These are phyloP conservation scores for Escovopsis sp. DNA, from an alignment of 2,329 filamentous ascomycete genomes.

Conservation along the genomic window DNA sequence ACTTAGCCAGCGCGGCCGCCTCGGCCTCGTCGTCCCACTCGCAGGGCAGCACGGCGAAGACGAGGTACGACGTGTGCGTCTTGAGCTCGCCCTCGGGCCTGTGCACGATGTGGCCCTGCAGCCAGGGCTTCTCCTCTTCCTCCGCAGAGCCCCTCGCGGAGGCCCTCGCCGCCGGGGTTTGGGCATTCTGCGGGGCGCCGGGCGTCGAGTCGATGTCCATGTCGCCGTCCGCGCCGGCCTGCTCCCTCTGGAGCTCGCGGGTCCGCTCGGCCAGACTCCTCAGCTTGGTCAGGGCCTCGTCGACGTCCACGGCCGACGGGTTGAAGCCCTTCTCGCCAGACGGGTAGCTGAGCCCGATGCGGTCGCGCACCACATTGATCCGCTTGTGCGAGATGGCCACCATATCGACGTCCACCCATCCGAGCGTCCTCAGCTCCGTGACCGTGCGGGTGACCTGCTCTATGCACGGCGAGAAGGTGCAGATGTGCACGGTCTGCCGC, in stretches of 20 bases:
- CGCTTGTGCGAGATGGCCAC: slow-evolving; percentile 71
- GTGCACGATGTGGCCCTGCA: slow-evolving; percentile 64
- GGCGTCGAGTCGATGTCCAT: slow-evolving; percentile 24
- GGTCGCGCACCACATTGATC: slow-evolving; percentile 69
- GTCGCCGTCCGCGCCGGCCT: slow-evolving; percentile 18
- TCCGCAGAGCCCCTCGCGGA: background rate
- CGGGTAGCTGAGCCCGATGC: slow-evolving; percentile 50
- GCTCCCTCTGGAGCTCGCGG: slow-evolving; percentile 43
- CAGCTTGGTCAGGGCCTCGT: slow-evolving; percentile 61
- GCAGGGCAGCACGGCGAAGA: slow-evolving; percentile 79
- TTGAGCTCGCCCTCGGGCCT: slow-evolving; percentile 79
- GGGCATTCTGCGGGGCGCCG: slow-evolving; percentile 9
- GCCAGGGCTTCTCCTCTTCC: slow-evolving; percentile 33
- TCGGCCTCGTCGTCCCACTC: slow-evolving; percentile 80
- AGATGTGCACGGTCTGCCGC: slow-evolving; percentile 58
- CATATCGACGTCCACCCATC: slow-evolving; percentile 89
- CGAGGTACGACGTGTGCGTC: slow-evolving; percentile 92
- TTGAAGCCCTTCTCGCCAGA: slow-evolving; percentile 53
- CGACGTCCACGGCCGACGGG: slow-evolving; percentile 55
- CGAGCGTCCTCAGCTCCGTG: slow-evolving; percentile 59
- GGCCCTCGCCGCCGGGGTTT: background rate
- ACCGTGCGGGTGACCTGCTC: slow-evolving; percentile 88
- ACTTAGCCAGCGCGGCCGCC: slow-evolving; percentile 44
- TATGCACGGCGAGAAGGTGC: slow-evolving; percentile 92
- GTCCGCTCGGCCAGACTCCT: slow-evolving; percentile 57